phyloP scores from a whole-genome alignment of 129 eudicot genomes.

The Cynara cardunculus region DNA sequence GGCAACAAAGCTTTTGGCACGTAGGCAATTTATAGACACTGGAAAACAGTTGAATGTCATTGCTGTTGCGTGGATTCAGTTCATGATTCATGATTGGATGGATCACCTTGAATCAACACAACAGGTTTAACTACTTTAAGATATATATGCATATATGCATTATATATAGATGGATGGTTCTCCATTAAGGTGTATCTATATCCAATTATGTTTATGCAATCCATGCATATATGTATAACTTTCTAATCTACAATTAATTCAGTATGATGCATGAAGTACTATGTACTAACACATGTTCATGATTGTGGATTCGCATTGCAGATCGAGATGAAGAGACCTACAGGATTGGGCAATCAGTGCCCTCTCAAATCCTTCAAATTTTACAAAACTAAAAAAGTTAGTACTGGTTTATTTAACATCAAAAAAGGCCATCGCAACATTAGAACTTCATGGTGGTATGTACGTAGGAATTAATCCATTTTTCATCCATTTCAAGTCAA shows the following conservation, averaged over 20 bases:
- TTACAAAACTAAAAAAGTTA: slow-evolving; percentile 38
- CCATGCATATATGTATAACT: neutral
- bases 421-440: slow-evolving; percentile 36
- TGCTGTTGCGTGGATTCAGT: slow-evolving; percentile 50
- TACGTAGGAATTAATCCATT: neutral
- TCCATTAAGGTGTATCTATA: neutral
- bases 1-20: slow-evolving; percentile 51
- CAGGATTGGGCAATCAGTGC: slow-evolving; percentile 35
- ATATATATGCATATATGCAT: neutral
- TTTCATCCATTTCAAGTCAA: neutral
- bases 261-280: neutral
- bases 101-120: slow-evolving; percentile 50
- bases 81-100: slow-evolving; percentile 59
- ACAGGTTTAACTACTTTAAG: slow-evolving; percentile 25
- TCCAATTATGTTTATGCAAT: neutral
- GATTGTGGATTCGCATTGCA: neutral
- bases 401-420: slow-evolving; percentile 33
- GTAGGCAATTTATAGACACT: slow-evolving; percentile 37
- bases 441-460: slow-evolving; percentile 62
- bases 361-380: slow-evolving; percentile 49
- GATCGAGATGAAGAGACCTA: slow-evolving; percentile 42
- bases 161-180: neutral
- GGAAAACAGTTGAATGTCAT: slow-evolving; percentile 54
- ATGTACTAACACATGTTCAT: neutral
- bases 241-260: neutral